phyloP scores from a whole-genome alignment of 169 alveolate genomes.

The Plasmodium vinckei region DNA sequence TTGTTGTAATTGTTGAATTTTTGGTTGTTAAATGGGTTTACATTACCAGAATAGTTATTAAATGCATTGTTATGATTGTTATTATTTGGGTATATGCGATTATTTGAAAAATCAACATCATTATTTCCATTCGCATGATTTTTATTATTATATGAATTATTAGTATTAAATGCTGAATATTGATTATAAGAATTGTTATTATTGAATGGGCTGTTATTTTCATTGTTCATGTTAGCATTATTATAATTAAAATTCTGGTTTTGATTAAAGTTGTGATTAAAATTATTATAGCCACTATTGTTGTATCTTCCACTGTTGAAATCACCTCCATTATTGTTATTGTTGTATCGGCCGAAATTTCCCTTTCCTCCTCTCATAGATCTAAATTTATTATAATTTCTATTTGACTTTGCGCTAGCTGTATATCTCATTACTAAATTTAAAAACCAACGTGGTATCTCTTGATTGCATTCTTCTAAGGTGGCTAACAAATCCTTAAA shows the following conservation, averaged over 20 bases:
- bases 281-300: conserved; percentile 19
- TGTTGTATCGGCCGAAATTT: too few species aligned
- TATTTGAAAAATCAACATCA: conserved; percentile 17
- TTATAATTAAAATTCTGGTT: conserved; percentile 14
- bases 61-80: conserved; percentile 12
- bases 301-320: conserved; percentile 16
- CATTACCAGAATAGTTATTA: conserved; percentile 9
- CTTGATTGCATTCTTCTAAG: conserved; percentile 85
- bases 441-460: conserved; percentile 84
- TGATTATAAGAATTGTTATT: conserved; percentile 34
- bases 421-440: conserved; percentile 80
- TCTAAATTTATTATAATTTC: conserved; percentile 38
- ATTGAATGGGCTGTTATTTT: conserved; percentile 40
- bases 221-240: conserved; percentile 3
- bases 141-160: conserved; percentile 19
- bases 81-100: conserved; percentile 14
- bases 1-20: conserved; percentile 40
- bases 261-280: too few species aligned
- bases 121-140: conserved; percentile 2
- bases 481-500: conserved; percentile 88
- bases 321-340: too few species aligned
- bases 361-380: conserved; percentile 10
- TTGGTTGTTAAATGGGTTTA: conserved; percentile 25
- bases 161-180: conserved; percentile 8
- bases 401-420: conserved; percentile 61